These are phyloP conservation scores for Laburnicola sp. DNA, from an alignment of 2,329 filamentous ascomycete species.

Conservation along the genomic window DNA sequence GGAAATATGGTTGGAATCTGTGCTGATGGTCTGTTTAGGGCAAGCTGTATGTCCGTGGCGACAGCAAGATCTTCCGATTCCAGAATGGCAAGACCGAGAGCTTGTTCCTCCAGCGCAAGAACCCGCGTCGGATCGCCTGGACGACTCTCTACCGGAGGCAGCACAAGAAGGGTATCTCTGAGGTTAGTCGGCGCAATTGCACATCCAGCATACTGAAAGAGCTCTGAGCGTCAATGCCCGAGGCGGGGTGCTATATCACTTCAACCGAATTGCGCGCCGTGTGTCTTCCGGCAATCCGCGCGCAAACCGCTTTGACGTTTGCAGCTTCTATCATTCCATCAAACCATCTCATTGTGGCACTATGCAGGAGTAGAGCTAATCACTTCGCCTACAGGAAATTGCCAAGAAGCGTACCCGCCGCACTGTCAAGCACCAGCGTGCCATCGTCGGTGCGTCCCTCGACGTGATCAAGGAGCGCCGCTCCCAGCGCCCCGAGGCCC, in stretches of 20 bases:
- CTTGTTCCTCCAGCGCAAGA: slow-evolving; percentile 99
- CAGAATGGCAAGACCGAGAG: slow-evolving; percentile 99
- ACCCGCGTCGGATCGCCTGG: slow-evolving; percentile 99
- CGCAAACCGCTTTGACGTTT: neutral
- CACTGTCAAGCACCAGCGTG: slow-evolving; percentile 97
- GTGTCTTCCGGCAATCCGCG: too few relatives aligned
- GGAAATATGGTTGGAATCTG: slow-evolving; percentile 15
- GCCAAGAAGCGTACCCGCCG: slow-evolving; percentile 99
- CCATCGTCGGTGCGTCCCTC: slow-evolving; percentile 97
- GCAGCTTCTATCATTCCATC: neutral
- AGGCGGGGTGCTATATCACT: slow-evolving; percentile 1
- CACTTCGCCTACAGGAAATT: slow-evolving; percentile 72
- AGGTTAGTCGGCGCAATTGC: slow-evolving; percentile 65
- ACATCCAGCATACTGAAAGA: slow-evolving; percentile 3
- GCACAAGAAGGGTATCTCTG: slow-evolving; percentile 99
- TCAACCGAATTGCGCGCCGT: neutral
- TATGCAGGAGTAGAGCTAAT: slow-evolving; percentile 20
- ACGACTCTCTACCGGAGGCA: slow-evolving; percentile 97
- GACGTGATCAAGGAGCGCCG: slow-evolving; percentile 99
- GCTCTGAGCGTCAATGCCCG: neutral
- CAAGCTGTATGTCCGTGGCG: slow-evolving; percentile 99
- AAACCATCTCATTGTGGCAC: neutral
- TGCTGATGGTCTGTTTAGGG: slow-evolving; percentile 63
- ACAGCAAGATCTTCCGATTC: slow-evolving; percentile 99
- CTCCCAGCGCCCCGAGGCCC: slow-evolving; percentile 90